Conservation (phyloP, 2,329 filamentous ascomycete genomes). For the Scorias spongiosa region DNA sequence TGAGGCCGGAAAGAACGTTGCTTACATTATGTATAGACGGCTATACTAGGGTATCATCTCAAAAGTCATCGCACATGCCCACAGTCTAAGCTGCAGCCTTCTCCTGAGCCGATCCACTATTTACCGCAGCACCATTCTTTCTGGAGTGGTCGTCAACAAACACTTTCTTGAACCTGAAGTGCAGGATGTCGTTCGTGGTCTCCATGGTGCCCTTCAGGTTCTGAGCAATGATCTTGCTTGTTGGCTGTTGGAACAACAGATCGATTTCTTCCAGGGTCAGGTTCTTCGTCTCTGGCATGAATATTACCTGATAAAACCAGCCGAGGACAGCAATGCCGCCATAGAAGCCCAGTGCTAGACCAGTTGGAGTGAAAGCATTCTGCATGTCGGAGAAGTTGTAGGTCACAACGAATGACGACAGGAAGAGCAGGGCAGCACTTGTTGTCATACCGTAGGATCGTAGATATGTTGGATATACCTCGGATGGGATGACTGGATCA, state of each 20-base stretch:
- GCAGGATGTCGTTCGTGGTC: constrained; percentile 30
- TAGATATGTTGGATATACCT: constrained; percentile 59
- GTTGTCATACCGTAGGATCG: constrained; percentile 61
- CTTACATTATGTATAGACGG: not conserved
- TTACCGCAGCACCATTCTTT: not conserved
- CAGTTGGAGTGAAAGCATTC: constrained; percentile 48
- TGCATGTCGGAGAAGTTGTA: constrained; percentile 64
- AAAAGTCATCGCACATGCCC: not conserved
- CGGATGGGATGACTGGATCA: constrained; percentile 32
- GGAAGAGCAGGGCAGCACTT: constrained; percentile 52
- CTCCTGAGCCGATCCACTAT: not conserved
- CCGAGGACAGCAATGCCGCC: constrained; percentile 56
- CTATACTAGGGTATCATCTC: not conserved
- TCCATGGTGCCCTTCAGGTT: constrained; percentile 36
- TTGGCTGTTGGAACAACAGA: constrained; percentile 48
- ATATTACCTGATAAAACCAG: constrained; percentile 57
- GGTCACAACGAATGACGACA: constrained; percentile 57
- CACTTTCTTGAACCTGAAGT: constrained; percentile 32
- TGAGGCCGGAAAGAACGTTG: no score
- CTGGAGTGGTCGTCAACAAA: constrained; percentile 18
- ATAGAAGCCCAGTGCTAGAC: constrained; percentile 55
- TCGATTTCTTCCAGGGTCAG: constrained; percentile 57
- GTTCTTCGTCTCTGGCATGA: constrained; percentile 54
- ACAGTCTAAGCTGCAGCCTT: not conserved
- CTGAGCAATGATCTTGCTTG: constrained; percentile 44